Base-by-base conservation (phyloP, 2,329 filamentous ascomycete genomes). In the Diplodia sapinea region DNA sequence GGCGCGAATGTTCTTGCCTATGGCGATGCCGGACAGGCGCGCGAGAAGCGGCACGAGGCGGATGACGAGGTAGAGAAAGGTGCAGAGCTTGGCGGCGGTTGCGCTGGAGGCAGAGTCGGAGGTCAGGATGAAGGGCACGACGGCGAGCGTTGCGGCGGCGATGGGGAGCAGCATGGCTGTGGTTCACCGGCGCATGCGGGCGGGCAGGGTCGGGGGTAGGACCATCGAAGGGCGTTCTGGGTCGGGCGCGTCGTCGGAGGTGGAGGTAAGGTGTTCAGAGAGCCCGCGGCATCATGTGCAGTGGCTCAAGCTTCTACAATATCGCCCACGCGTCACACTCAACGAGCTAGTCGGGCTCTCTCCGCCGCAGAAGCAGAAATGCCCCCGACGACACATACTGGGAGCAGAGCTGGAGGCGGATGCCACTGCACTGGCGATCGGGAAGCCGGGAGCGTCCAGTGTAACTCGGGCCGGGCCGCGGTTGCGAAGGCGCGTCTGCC, bases 1-100 rank as follows among this genome's bases (percentile, higher is more conserved):
- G 50, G 72, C 74, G 63, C 75, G 76, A 36, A 79, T 70, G 64
- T 74, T 70, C 56, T 71, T 69, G 52, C 77, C 77, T 65, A 77
- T 68, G 52, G 74, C 69, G 66, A 72, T 71, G 17, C 74, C 75
- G 33, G 71, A 61, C 69, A 74, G 71, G 62, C 72, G 73, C 56
- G 78, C 69, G 26, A 73, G 71, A n/a, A 68, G 71, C 17, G 74
- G 72, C 12, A 76, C 69, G 65, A 76, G 73, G 52, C 74, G 7
- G 49, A 71, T 55, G 13, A 74, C 68, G 23, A 77, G 13, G 23
- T 54, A 43, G 72, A 68, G 50, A 26, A 68, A 20, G 49, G 66
- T 68, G 59, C 57, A 64, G 40, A 68, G 57, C 50, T 47, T 68
- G 6, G 66, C 66, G 49, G 50, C 38, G 36, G 59, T 29, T 15